Evolutionary conservation across 2,329 filamentous ascomycete genomes (phyloP), one percentile per base, ranked within the genome.

Genomic region (Pseudogymnoascus sp.): DNA sequence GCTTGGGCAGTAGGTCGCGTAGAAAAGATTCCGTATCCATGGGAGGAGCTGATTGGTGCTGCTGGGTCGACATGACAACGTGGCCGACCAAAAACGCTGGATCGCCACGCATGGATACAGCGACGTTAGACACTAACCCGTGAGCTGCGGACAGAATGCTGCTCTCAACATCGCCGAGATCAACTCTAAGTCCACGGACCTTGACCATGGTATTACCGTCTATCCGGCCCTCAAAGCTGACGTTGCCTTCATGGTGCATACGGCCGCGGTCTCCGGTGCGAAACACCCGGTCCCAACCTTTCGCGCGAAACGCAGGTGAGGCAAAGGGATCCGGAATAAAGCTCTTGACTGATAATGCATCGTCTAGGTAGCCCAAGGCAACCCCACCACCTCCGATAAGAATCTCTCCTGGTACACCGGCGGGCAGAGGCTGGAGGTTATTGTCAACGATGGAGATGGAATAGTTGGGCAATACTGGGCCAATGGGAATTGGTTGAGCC

Each of bases 321-420:
- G 43, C 43, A n/a, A 21, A 21, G 2, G 21, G 18, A 49, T 49
- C 43, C 3, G 11, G 11, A 12, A 49, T 12, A 16, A 49, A 49
- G 11, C 11, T 62, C 42, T 43, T 28, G 7, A 5, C 21, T 2
- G 61, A 66, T 1, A 68, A 49, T 2, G 69, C 69, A 0, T 65
- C 56, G 7, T 69, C 12, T 3, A 74, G 40, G 56, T 78, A 78
- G 2, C 75, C 74, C 5, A 61, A 21, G 1, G 69, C 68, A 2
- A 77, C 69, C 3, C 73, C 74, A 2, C 68, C 64, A 1, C 77
- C 76, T 11, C 68, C 74, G 21, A 81, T 70, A 23, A 38, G 71
- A 3, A 80, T 70, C 63, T 80, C 77, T 1, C 79, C 79, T 0
- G 72, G 65, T 1, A 76, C 64, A 0, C 78, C 78, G 3, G 71